Conservation (phyloP, 2,329 filamentous ascomycete genomes). For the Xylaria digitata region DNA sequence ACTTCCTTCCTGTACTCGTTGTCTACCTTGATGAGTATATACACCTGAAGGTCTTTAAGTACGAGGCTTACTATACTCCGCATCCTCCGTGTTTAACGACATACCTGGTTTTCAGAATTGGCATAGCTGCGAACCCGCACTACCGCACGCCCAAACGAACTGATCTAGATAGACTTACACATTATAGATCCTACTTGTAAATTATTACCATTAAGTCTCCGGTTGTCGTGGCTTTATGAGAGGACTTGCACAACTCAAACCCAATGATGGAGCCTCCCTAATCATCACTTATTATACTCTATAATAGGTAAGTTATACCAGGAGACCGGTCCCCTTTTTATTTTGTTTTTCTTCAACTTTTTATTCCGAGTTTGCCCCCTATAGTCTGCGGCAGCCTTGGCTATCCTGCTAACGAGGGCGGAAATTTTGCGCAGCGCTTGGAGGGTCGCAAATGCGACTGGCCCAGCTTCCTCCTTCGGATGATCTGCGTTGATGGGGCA, state of each 20-base stretch:
- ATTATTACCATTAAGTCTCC: background rate
- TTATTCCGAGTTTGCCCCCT: background rate
- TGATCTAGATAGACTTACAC: background rate
- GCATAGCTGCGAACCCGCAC: background rate
- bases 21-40: background rate
- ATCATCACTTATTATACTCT: background rate
- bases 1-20: background rate
- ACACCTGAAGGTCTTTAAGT: background rate
- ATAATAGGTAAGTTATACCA: too few relatives aligned
- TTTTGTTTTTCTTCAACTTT: too few relatives aligned
- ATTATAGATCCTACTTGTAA: background rate
- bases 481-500: constrained; percentile 23
- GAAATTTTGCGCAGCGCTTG: constrained; percentile 22
- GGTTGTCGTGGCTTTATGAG: background rate
- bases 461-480: constrained; percentile 14
- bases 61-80: constrained; percentile 13
- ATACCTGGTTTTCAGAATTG: background rate
- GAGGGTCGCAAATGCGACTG: constrained; percentile 21
- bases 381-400: background rate
- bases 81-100: background rate
- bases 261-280: background rate
- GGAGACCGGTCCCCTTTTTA: background rate
- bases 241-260: too few relatives aligned
- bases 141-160: background rate
- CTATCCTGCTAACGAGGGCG: constrained; percentile 12